A percentile compares a stretch with the other conserved stretches of the same genome.
Evolutionary conservation across 805 yeast species (phyloP).

Genomic region (Barnettozyma populi): DNA sequence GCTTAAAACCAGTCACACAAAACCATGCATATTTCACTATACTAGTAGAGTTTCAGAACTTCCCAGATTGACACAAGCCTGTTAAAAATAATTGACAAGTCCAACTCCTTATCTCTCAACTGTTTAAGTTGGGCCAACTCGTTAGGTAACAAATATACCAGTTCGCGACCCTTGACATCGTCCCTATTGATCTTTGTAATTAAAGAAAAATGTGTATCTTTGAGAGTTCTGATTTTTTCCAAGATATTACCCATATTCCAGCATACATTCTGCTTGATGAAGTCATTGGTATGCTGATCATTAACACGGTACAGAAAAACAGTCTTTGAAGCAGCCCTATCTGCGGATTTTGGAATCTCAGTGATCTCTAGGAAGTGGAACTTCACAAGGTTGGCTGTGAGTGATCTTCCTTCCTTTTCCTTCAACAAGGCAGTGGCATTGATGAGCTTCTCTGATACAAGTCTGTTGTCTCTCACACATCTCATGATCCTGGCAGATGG

Average conservation of each 20-base stretch:
- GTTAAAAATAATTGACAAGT: conserved; percentile 46
- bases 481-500: conserved; percentile 70
- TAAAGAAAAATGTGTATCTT: conserved; percentile 57
- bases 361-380: conserved; percentile 79
- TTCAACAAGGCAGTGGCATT: conserved; percentile 71
- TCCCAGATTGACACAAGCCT: conserved; percentile 56
- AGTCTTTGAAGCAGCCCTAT: conserved; percentile 86
- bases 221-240: conserved; percentile 49
- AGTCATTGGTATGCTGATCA: conserved; percentile 43
- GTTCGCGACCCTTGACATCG: conserved; percentile 82
- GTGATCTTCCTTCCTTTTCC: conserved; percentile 70
- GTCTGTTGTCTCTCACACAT: conserved; percentile 61
- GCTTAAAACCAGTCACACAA: neutral
- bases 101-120: conserved; percentile 52
- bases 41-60: conserved; percentile 36
- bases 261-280: conserved; percentile 41
- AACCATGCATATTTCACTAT: neutral
- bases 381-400: conserved; percentile 58
- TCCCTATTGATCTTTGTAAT: conserved; percentile 81
- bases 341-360: conserved; percentile 89
- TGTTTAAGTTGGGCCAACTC: conserved; percentile 69
- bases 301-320: conserved; percentile 75
- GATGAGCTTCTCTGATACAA: conserved; percentile 81
- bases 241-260: conserved; percentile 43
- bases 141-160: conserved; percentile 62